These are phyloP conservation scores for Suillus lakei DNA, from an alignment of 768 basidiomycete genomes.

Conservation along the genomic window DNA sequence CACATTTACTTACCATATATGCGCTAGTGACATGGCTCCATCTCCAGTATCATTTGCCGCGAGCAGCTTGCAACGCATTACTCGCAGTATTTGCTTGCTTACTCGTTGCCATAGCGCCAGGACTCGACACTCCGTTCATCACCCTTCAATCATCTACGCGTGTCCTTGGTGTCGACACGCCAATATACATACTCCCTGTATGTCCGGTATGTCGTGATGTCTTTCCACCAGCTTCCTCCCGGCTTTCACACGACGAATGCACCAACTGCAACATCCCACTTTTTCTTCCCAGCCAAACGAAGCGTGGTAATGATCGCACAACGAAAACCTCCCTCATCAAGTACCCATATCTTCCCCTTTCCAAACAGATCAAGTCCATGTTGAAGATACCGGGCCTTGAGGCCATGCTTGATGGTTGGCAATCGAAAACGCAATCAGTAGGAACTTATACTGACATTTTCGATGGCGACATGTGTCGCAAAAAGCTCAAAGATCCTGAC, in stretches of 20 bases:
- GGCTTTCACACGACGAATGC: conserved; percentile 10
- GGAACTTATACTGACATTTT: neutral
- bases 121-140: conserved; percentile 18
- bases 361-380: conserved; percentile 3
- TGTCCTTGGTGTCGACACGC: conserved; percentile 22
- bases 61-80: conserved; percentile 31
- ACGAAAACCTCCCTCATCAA: conserved; percentile 3
- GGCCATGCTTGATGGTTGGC: neutral
- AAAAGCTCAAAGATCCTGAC: conserved; percentile 11
- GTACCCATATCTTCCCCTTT: conserved; percentile 11
- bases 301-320: conserved; percentile 6
- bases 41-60: conserved; percentile 29
- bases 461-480: neutral
- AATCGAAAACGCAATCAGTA: neutral
- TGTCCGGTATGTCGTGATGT: conserved; percentile 30
- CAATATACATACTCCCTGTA: conserved; percentile 24
- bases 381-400: conserved; percentile 26
- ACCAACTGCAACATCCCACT: neutral
- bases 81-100: conserved; percentile 22
- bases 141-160: conserved; percentile 26
- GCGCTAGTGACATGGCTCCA: conserved; percentile 33
- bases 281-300: conserved; percentile 9
- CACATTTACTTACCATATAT: conserved; percentile 28
- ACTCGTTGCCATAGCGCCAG: conserved; percentile 11
- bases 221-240: conserved; percentile 13